These are phyloP conservation scores for Pseudogymnoascus sp. DNA, from an alignment of 2,329 filamentous ascomycete species.

Conservation along the genomic window DNA sequence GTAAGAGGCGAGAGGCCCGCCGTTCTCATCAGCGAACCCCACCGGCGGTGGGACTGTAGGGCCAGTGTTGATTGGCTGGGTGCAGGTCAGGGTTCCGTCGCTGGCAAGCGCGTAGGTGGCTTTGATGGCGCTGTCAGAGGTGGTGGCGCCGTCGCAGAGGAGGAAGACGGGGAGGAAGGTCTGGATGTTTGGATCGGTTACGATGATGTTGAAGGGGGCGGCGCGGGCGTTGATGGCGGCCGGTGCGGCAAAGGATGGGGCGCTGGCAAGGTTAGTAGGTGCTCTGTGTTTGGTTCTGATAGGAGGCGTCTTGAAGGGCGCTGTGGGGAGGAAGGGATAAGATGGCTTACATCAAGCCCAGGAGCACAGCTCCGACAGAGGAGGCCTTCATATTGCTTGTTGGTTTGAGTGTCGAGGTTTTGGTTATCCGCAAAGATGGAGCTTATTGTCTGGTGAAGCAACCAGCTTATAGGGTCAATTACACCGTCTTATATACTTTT, in stretches of 20 bases:
- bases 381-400: background rate
- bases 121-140: background rate
- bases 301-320: background rate
- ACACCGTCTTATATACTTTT: background rate
- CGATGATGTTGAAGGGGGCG: constrained; percentile 1
- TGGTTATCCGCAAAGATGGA: background rate
- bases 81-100: constrained; percentile 1
- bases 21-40: background rate
- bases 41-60: background rate
- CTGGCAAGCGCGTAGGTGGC: background rate
- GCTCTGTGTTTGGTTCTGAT: background rate
- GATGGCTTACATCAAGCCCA: background rate
- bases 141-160: background rate
- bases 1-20: background rate
- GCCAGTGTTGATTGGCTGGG: background rate
- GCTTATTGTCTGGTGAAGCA: background rate
- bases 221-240: background rate
- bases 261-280: background rate
- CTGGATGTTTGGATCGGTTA: background rate
- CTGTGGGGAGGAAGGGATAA: background rate
- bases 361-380: background rate
- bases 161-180: background rate
- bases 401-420: background rate
- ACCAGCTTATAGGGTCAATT: background rate
- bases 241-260: background rate